A percentile compares a stretch with the other conserved stretches of the same genome.
phyloP scores from a whole-genome alignment of 371 early-diverging fungal species.

The Mucor mucedo region DNA sequence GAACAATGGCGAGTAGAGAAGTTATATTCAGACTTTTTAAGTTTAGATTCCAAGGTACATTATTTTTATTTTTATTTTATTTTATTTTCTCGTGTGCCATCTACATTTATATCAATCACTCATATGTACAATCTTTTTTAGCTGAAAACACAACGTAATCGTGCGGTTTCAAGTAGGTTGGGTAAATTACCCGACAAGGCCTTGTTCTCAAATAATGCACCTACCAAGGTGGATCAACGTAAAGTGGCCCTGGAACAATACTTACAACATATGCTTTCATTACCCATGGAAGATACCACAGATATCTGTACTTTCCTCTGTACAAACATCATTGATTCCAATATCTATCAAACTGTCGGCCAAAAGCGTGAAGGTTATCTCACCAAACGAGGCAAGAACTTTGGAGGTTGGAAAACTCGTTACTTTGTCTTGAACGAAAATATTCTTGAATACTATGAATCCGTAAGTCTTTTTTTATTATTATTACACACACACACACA shows the following conservation, averaged over 20 bases:
- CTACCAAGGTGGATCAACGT: conserved; percentile 74
- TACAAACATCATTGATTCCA: conserved; percentile 63
- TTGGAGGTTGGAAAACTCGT: conserved; percentile 89
- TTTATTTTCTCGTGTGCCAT: neutral
- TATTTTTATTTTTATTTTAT: too few relatives aligned
- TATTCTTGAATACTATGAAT: conserved; percentile 78
- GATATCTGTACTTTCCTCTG: conserved; percentile 80
- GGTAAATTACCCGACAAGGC: conserved; percentile 85
- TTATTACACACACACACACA: neutral
- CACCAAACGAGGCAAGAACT: conserved; percentile 85
- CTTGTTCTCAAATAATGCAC: conserved; percentile 75
- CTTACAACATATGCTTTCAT: conserved; percentile 67
- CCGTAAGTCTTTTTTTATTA: conserved; percentile 52
- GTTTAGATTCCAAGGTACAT: conserved; percentile 75
- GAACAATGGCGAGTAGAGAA: conserved; percentile 87
- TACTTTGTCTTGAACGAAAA: conserved; percentile 74
- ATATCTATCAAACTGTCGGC: conserved; percentile 29
- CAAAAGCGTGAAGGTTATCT: conserved; percentile 78
- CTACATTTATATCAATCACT: too few relatives aligned
- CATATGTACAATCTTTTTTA: conserved; percentile 15
- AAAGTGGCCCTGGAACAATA: conserved; percentile 82
- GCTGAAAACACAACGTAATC: conserved; percentile 58
- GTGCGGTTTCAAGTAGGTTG: conserved; percentile 54
- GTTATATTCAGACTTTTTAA: conserved; percentile 81
- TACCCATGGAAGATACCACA: conserved; percentile 65